A percentile compares a stretch with the other conserved stretches of the same genome.
phyloP scores from a whole-genome alignment of 1,139 yeast genomes.

The Ogataea hybrid region DNA sequence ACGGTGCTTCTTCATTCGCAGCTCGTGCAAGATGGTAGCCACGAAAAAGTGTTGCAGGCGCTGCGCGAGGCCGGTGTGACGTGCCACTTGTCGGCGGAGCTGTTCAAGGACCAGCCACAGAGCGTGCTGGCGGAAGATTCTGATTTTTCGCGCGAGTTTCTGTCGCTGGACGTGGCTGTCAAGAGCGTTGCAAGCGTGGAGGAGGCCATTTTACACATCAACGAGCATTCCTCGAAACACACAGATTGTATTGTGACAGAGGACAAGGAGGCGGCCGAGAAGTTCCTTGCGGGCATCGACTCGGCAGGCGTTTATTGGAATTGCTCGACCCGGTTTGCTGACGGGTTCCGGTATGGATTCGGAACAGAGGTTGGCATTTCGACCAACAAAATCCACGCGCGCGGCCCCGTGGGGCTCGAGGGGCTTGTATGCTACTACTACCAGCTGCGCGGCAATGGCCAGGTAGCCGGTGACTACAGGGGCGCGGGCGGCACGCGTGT shows the following conservation, averaged over 20 bases:
- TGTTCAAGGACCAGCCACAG: slow-evolving; percentile 34
- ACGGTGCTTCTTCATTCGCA: slow-evolving; percentile 67
- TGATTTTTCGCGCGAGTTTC: slow-evolving; percentile 81
- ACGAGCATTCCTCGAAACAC: slow-evolving; percentile 90
- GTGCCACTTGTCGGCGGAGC: slow-evolving; percentile 60
- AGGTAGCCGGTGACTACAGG: slow-evolving; percentile 82
- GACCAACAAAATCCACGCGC: slow-evolving; percentile 93
- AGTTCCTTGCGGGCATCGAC: slow-evolving; percentile 81
- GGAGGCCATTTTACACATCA: slow-evolving; percentile 81
- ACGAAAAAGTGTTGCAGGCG: slow-evolving; percentile 44
- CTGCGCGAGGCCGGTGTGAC: slow-evolving; percentile 68
- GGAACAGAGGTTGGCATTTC: slow-evolving; percentile 99
- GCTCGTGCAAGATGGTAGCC: slow-evolving; percentile 29
- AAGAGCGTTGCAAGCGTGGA: slow-evolving; percentile 55
- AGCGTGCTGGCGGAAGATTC: slow-evolving; percentile 47
- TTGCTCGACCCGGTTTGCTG: slow-evolving; percentile 95
- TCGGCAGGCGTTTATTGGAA: slow-evolving; percentile 99
- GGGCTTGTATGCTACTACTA: slow-evolving; percentile 96
- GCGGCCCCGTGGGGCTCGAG: slow-evolving; percentile 98
- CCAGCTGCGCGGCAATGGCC: slow-evolving; percentile 88
- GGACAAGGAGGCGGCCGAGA: slow-evolving; percentile 63
- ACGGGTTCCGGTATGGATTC: slow-evolving; percentile 96
- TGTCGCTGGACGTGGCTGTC: slow-evolving; percentile 80
- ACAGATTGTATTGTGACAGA: slow-evolving; percentile 92
- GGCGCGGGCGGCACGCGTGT: slow-evolving; percentile 89